Evolutionary conservation across 257 asterid species (phyloP).

Genomic region (Capsicum rhomboideum): DNA sequence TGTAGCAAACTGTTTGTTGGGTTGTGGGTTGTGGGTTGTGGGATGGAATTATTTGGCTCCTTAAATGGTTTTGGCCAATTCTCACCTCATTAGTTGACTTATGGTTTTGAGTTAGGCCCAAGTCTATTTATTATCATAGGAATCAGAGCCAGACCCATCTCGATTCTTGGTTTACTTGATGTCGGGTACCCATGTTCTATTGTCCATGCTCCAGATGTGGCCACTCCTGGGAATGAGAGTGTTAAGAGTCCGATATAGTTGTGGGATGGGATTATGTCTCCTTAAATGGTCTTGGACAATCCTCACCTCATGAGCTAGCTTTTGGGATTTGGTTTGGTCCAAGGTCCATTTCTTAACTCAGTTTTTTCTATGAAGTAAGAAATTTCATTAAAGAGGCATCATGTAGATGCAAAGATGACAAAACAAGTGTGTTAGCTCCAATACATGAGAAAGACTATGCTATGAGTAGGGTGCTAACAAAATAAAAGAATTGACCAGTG

Average conservation of each 20-base stretch:
- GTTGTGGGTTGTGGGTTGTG: background rate
- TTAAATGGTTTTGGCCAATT: background rate
- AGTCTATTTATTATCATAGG: background rate
- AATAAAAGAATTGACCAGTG: background rate
- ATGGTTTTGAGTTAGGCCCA: background rate
- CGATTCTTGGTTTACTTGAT: background rate
- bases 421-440: background rate
- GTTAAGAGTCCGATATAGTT: background rate
- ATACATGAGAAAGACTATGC: background rate
- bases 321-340: background rate
- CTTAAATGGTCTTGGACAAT: background rate
- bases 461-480: background rate
- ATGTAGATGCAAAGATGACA: background rate
- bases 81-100: background rate
- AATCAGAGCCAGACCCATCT: background rate
- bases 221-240: background rate
- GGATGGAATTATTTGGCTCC: background rate
- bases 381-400: background rate
- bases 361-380: background rate
- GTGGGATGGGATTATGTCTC: background rate
- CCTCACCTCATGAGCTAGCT: background rate
- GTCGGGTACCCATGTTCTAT: background rate
- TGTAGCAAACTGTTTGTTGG: background rate
- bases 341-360: background rate
- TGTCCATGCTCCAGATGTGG: background rate